Percentiles rank a stretch among this genome's conserved stretches.
phyloP scores from a whole-genome alignment of 768 basidiomycete genomes.

The Pleurotus sapidus region DNA sequence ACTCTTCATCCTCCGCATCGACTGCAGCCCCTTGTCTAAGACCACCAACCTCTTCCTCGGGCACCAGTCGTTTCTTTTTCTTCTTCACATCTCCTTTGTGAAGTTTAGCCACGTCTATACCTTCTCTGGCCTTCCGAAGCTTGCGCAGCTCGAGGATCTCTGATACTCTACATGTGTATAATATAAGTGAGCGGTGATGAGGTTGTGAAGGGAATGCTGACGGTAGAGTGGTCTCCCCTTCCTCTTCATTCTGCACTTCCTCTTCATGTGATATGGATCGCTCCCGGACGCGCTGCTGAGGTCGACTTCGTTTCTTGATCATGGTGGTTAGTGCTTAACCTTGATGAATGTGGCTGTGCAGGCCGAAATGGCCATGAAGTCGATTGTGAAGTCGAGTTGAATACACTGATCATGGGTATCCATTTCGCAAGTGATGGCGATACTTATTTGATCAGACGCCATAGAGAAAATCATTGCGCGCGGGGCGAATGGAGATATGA shows the following conservation, averaged over 20 bases:
- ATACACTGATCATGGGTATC: too few species aligned
- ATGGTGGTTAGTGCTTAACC: constrained; percentile 23
- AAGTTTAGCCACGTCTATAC: constrained; percentile 83
- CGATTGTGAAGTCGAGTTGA: too few species aligned
- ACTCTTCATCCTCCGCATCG: constrained; percentile 59
- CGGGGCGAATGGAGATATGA: too few species aligned
- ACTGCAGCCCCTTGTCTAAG: constrained; percentile 45
- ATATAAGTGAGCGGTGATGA: neutral
- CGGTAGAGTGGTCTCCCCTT: constrained; percentile 39
- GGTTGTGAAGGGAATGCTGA: constrained; percentile 28
- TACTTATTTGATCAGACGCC: too few species aligned
- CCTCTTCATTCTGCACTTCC: constrained; percentile 39
- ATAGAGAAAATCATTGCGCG: too few species aligned
- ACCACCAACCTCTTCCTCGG: constrained; percentile 51
- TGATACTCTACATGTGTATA: constrained; percentile 48
- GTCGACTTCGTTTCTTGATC: constrained; percentile 76
- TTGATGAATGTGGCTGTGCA: constrained; percentile 1
- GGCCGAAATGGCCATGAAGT: too few species aligned
- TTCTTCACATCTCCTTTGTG: constrained; percentile 81
- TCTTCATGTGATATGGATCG: constrained; percentile 30
- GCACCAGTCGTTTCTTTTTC: constrained; percentile 55
- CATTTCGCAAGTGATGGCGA: too few species aligned
- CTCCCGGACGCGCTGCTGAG: constrained; percentile 56
- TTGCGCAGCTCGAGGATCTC: constrained; percentile 86
- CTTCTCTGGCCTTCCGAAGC: constrained; percentile 67